Conservation (phyloP, 2,329 filamentous ascomycete species). For the Exophiala oligosperma region DNA sequence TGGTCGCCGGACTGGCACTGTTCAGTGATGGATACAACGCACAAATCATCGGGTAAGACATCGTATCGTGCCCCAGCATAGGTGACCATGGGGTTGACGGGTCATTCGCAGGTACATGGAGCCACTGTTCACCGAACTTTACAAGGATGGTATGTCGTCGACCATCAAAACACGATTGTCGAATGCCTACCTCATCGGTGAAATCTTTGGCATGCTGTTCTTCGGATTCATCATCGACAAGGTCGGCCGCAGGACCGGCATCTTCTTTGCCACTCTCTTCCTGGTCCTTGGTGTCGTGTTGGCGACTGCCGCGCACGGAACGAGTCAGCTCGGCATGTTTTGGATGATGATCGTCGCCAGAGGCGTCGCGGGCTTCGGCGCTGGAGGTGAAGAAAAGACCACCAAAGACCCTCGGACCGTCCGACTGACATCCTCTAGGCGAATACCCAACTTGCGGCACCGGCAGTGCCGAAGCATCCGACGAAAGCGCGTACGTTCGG, state of each 20-base stretch:
- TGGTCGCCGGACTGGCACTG: constrained; percentile 39
- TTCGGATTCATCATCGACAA: constrained; percentile 54
- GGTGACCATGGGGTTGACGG: neutral
- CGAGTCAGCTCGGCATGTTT: constrained; percentile 43
- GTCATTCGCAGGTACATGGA: constrained; percentile 37
- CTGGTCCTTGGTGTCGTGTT: constrained; percentile 50
- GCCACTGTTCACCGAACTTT: constrained; percentile 37
- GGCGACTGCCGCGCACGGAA: constrained; percentile 48
- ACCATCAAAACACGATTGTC: constrained; percentile 53
- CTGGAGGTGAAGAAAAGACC: constrained; percentile 35
- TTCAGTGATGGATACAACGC: constrained; percentile 43
- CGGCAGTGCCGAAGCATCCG: constrained; percentile 77
- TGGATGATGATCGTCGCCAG: constrained; percentile 66
- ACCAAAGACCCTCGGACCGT: constrained; percentile 28
- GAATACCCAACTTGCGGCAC: constrained; percentile 66
- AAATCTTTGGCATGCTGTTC: constrained; percentile 57
- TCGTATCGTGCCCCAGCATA: too few species aligned
- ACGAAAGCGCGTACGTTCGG: constrained; percentile 74
- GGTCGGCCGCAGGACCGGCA: constrained; percentile 51
- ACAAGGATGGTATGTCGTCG: constrained; percentile 34
- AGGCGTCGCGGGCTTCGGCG: constrained; percentile 66
- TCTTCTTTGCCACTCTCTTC: constrained; percentile 49
- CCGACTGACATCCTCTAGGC: constrained; percentile 32
- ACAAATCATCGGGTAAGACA: constrained; percentile 33
- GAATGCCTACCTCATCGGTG: constrained; percentile 57